A percentile compares a stretch with the other conserved stretches of the same genome.
phyloP scores from a whole-genome alignment of 305 asterid species.

The Fraxinus ornus region DNA sequence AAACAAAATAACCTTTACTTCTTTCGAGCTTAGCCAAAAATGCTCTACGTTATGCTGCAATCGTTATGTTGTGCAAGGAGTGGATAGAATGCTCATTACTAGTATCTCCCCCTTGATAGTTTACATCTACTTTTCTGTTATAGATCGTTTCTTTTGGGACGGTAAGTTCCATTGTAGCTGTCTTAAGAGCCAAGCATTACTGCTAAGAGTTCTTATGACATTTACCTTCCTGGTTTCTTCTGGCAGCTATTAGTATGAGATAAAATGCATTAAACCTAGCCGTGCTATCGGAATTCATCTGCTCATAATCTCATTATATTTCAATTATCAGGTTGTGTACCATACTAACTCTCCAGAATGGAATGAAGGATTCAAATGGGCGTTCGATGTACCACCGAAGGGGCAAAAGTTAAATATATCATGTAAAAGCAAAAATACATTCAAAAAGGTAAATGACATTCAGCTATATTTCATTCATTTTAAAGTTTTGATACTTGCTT shows the following conservation, averaged over 20 bases:
- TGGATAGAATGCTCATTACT: not conserved
- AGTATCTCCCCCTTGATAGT: not conserved
- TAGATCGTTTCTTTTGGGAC: not conserved
- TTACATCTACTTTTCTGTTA: not conserved
- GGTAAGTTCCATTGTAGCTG: not conserved
- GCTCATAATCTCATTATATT: conserved; percentile 10
- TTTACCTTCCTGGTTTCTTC: not conserved
- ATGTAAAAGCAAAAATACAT: conserved; percentile 73
- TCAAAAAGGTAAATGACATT: conserved; percentile 62
- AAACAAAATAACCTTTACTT: not conserved
- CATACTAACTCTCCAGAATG: conserved; percentile 71
- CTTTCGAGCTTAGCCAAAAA: not conserved
- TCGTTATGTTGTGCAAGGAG: not conserved
- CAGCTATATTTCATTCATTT: not conserved
- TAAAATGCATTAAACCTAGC: not conserved
- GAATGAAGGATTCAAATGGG: conserved; percentile 85
- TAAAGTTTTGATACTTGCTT: not conserved
- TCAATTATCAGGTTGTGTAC: conserved; percentile 52
- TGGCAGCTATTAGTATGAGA: not conserved
- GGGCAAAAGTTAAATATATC: conserved; percentile 75
- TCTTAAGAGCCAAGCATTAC: not conserved
- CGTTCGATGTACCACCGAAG: conserved; percentile 83
- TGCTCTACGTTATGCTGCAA: not conserved
- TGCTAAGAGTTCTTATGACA: not conserved
- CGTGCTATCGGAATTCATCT: not conserved